Percentiles rank a stretch among this genome's conserved stretches.
phyloP scores from a whole-genome alignment of 2,329 filamentous ascomycete genomes.

The Cercospora zeae-maydis region DNA sequence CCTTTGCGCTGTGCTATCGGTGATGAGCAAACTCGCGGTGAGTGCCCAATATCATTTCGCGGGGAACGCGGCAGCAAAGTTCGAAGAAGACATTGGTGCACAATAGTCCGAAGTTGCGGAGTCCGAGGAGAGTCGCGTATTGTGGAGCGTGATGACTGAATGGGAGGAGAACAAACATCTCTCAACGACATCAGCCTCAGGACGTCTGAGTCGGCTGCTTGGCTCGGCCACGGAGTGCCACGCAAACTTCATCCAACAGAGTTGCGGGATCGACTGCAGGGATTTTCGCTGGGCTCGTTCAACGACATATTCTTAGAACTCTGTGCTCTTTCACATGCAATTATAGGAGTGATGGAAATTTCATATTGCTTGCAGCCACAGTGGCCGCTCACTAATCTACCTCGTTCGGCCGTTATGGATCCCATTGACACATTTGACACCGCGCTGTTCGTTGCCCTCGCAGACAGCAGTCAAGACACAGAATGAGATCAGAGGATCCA shows the following conservation, averaged over 20 bases:
- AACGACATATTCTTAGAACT: conserved; percentile 4
- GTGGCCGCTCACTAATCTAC: background rate
- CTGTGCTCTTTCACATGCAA: background rate
- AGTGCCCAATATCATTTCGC: background rate
- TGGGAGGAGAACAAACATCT: background rate
- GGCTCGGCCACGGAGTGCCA: background rate
- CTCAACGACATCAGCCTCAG: background rate
- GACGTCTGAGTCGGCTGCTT: background rate
- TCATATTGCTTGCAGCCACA: background rate
- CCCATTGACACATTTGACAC: background rate
- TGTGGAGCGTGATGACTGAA: background rate
- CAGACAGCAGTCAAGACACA: background rate
- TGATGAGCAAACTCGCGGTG: background rate
- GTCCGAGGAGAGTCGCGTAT: background rate
- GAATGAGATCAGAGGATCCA: background rate
- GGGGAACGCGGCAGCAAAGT: background rate
- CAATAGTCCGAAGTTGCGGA: background rate
- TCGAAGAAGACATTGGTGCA: background rate
- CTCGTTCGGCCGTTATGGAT: background rate
- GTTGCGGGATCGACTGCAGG: conserved; percentile 8
- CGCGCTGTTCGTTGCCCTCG: background rate
- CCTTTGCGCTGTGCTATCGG: background rate
- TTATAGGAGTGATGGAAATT: background rate
- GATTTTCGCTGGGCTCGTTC: conserved; percentile 1
- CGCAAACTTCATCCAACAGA: background rate